phyloP scores from a whole-genome alignment of 345 rosid species.

The Kernera saxatilis region DNA sequence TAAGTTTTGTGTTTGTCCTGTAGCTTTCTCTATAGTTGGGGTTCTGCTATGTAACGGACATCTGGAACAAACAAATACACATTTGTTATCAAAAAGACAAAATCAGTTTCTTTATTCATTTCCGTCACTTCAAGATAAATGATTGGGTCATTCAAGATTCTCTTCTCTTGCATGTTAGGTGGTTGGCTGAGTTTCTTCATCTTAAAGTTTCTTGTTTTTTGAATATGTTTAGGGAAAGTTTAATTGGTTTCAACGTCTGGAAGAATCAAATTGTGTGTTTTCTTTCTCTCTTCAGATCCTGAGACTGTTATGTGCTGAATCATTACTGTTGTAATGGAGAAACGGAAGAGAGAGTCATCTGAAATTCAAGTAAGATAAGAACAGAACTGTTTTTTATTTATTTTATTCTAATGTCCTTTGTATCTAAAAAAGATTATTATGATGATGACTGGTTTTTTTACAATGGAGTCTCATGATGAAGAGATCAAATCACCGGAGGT shows the following conservation, averaged over 20 bases:
- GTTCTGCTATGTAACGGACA: slow-evolving; percentile 8
- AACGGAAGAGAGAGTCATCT: slow-evolving; percentile 69
- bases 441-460: not conserved
- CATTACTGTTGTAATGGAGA: slow-evolving; percentile 48
- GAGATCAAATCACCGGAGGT: slow-evolving; percentile 49
- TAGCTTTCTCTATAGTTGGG: not conserved
- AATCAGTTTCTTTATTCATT: not conserved
- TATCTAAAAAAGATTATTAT: not conserved
- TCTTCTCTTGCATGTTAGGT: slow-evolving; percentile 28
- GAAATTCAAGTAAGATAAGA: slow-evolving; percentile 59
- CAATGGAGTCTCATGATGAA: slow-evolving; percentile 50
- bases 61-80: slow-evolving; percentile 2
- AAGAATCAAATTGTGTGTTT: not conserved
- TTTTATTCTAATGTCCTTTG: not conserved
- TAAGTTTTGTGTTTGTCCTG: not conserved
- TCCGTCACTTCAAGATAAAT: not conserved
- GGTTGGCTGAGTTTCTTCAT: slow-evolving; percentile 26
- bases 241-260: not conserved
- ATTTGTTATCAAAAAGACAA: slow-evolving; percentile 20
- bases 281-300: slow-evolving; percentile 37
- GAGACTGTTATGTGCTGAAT: slow-evolving; percentile 32
- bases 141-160: slow-evolving; percentile 17
- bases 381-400: not conserved
- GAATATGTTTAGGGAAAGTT: not conserved
- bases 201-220: slow-evolving; percentile 10